Conservation (phyloP, 2,329 filamentous ascomycete genomes). For the Parafenestella ontariensis region DNA sequence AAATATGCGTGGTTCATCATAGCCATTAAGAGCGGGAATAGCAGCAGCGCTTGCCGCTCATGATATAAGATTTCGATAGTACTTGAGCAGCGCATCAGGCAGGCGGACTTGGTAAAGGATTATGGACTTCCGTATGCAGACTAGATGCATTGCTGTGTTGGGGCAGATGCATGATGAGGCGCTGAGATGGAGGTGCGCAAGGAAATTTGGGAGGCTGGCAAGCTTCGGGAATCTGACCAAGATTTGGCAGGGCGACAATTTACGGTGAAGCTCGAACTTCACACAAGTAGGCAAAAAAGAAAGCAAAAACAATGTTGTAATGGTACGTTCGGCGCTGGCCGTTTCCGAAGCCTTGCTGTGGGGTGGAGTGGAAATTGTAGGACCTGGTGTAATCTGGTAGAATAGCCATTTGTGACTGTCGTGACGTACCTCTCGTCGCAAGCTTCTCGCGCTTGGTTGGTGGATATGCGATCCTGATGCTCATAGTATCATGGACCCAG, state of each 20-base stretch:
- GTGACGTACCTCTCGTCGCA: conserved; percentile 7
- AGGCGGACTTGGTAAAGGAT: neutral
- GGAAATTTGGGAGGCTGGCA: conserved; percentile 5
- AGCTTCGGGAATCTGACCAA: neutral
- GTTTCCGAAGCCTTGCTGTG: too few species aligned
- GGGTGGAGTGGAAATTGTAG: conserved; percentile 9
- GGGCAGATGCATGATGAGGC: conserved; percentile 5
- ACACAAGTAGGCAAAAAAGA: neutral
- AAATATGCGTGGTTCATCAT: neutral
- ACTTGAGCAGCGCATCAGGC: neutral
- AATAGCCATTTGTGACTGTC: conserved; percentile 1
- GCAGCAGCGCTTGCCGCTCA: neutral
- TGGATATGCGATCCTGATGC: neutral
- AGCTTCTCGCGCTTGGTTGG: neutral
- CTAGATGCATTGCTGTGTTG: neutral
- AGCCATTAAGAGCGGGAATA: too few species aligned
- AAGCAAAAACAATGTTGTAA: neutral
- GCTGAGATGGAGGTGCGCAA: conserved; percentile 3
- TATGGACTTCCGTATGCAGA: conserved; percentile 2
- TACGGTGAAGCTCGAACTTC: too few species aligned
- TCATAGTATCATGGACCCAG: conserved; percentile 2
- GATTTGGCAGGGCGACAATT: neutral
- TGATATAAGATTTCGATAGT: neutral
- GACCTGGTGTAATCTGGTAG: conserved; percentile 6
- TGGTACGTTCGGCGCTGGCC: neutral